Percentiles rank a stretch among this genome's conserved stretches.
phyloP scores from a whole-genome alignment of 768 basidiomycete species.

The Hysterangium stoloniferum region DNA sequence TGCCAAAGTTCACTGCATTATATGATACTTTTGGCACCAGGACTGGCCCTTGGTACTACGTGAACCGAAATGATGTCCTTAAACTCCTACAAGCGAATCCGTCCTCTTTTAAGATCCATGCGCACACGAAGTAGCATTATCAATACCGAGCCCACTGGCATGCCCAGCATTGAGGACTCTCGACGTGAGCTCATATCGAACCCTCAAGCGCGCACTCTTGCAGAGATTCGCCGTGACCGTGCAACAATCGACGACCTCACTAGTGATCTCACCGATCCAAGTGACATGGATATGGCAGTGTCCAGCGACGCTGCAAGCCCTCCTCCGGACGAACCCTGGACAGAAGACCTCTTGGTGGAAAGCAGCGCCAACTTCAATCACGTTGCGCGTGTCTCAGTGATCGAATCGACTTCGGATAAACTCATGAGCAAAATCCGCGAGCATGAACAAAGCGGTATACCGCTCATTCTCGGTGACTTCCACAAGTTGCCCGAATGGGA shows the following conservation, averaged over 20 bases:
- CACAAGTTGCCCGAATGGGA: slow-evolving; percentile 53
- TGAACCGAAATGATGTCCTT: no score
- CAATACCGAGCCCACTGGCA: no score
- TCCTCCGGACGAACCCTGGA: slow-evolving; percentile 41
- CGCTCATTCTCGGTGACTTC: slow-evolving; percentile 58
- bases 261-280: not conserved
- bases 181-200: not conserved
- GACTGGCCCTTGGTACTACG: no score
- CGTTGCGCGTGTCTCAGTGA: slow-evolving; percentile 33
- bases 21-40: no score
- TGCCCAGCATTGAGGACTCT: not conserved
- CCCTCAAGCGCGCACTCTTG: not conserved
- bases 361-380: slow-evolving; percentile 34
- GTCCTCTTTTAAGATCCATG: no score
- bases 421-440: slow-evolving; percentile 30
- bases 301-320: not conserved
- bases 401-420: slow-evolving; percentile 19
- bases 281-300: slow-evolving; percentile 2
- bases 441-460: slow-evolving; percentile 45
- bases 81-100: no score
- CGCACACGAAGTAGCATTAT: no score
- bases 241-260: not conserved
- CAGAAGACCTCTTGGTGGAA: slow-evolving; percentile 32
- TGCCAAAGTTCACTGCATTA: no score
- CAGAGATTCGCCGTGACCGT: not conserved